Conservation (phyloP, 164 flowering plant genomes). For the Magnolia changhungtana region DNA sequence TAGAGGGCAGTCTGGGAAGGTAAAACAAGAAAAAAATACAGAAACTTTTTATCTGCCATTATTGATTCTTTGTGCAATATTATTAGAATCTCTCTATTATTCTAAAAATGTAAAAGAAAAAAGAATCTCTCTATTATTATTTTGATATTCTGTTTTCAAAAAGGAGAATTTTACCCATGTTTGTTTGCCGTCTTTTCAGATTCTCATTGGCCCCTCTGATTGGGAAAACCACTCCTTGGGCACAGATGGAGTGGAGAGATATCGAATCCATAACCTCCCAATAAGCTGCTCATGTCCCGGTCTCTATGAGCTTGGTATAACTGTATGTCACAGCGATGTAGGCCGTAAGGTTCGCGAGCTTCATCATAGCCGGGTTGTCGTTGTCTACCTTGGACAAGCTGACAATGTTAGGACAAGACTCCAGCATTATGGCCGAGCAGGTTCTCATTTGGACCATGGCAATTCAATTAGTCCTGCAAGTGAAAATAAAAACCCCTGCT, state of each 20-base stretch:
- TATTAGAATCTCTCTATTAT: no score
- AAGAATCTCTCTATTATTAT: background rate
- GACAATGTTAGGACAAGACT: constrained; percentile 21
- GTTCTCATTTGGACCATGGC: constrained; percentile 70
- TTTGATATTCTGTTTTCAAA: background rate
- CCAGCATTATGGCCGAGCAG: constrained; percentile 18
- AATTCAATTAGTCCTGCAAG: constrained; percentile 19
- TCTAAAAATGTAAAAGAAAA: no score
- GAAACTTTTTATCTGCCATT: no score
- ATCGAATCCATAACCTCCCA: constrained; percentile 71
- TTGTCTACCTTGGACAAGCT: constrained; percentile 25
- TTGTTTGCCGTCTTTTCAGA: constrained; percentile 27
- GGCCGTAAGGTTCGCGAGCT: constrained; percentile 42
- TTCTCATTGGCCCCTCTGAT: constrained; percentile 77
- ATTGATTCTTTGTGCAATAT: no score
- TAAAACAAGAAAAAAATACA: no score
- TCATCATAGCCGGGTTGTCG: constrained; percentile 34
- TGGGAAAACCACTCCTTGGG: constrained; percentile 66
- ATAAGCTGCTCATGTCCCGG: constrained; percentile 51
- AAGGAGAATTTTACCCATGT: background rate
- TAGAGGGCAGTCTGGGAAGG: no score
- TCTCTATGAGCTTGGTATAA: constrained; percentile 74
- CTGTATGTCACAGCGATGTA: constrained; percentile 15
- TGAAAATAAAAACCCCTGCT: constrained; percentile 8
- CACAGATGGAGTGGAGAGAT: constrained; percentile 72